Evolutionary conservation across 2,329 filamentous ascomycete genomes (phyloP).

Genomic region (Paraconiothyrium sp.): DNA sequence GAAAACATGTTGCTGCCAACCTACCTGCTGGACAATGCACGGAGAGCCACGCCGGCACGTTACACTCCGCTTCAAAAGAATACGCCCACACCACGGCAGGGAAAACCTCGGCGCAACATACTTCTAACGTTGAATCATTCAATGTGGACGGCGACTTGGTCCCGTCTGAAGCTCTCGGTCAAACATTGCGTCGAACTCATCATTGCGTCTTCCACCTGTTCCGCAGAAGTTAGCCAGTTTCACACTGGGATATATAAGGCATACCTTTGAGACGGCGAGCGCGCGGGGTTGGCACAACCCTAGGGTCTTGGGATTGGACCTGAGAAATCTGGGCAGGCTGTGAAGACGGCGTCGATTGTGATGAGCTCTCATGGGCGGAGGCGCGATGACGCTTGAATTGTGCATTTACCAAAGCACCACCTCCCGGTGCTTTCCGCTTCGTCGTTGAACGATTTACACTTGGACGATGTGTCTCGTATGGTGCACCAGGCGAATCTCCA

Average conservation of each 20-base stretch:
- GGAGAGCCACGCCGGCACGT: too few species aligned
- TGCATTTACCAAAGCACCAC: slow-evolving; percentile 2
- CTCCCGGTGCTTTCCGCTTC: slow-evolving; percentile 25
- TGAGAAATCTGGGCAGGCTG: neutral
- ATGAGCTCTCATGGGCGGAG: slow-evolving; percentile 10
- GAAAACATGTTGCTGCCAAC: too few species aligned
- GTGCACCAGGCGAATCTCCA: neutral
- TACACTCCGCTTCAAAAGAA: too few species aligned
- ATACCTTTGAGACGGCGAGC: neutral
- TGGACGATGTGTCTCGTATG: neutral
- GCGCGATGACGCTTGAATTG: slow-evolving; percentile 23
- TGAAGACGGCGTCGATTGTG: neutral
- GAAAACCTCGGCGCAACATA: too few species aligned
- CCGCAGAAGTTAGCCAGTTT: neutral
- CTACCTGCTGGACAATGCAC: too few species aligned
- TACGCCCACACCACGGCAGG: too few species aligned
- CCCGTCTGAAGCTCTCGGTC: neutral
- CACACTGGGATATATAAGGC: neutral
- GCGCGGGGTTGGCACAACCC: neutral
- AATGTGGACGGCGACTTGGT: neutral
- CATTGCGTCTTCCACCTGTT: neutral
- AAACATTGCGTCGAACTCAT: slow-evolving; percentile 3
- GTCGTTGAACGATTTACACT: neutral
- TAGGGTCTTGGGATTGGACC: neutral
- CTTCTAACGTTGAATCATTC: neutral